Conservation (phyloP, 2,329 filamentous ascomycete genomes). For the Stachybotrys chartarum region DNA sequence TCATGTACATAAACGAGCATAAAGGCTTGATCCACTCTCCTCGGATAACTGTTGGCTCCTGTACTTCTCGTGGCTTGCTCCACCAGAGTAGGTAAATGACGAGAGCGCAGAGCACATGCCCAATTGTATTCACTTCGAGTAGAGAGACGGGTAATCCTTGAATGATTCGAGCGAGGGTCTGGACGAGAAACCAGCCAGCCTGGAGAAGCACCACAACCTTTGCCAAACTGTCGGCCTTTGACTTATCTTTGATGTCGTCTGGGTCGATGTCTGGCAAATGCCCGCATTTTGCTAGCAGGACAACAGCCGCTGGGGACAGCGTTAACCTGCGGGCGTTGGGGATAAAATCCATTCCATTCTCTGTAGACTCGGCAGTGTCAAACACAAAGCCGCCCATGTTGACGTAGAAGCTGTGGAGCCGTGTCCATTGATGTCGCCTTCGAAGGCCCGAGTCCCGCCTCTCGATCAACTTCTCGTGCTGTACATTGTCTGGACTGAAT, state of each 20-base stretch:
- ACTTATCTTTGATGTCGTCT: constrained; percentile 22
- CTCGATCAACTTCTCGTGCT: no score
- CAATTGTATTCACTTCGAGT: constrained; percentile 25
- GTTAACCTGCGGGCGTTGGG: no score
- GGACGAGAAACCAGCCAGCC: constrained; percentile 27
- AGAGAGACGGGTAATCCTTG: constrained; percentile 24
- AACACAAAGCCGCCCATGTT: constrained; percentile 20
- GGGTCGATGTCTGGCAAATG: no score
- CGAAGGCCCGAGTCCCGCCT: no score
- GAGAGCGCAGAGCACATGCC: constrained; percentile 24
- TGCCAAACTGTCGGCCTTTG: constrained; percentile 24
- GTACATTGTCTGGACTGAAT: no score
- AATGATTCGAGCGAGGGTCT: constrained; percentile 21
- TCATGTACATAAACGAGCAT: no score
- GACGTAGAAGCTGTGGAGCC: constrained; percentile 21
- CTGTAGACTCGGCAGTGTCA: constrained; percentile 4
- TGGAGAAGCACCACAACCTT: constrained; percentile 27
- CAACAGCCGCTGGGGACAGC: not conserved
- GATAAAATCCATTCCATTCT: no score
- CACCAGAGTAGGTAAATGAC: constrained; percentile 24
- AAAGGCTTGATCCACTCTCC: no score
- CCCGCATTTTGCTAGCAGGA: constrained; percentile 4
- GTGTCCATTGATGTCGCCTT: constrained; percentile 12
- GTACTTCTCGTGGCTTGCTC: constrained; percentile 17
- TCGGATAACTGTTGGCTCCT: no score